Base-by-base conservation (phyloP, 495 filamentous ascomycete genomes). In the Neurospora tetrasperma region DNA sequence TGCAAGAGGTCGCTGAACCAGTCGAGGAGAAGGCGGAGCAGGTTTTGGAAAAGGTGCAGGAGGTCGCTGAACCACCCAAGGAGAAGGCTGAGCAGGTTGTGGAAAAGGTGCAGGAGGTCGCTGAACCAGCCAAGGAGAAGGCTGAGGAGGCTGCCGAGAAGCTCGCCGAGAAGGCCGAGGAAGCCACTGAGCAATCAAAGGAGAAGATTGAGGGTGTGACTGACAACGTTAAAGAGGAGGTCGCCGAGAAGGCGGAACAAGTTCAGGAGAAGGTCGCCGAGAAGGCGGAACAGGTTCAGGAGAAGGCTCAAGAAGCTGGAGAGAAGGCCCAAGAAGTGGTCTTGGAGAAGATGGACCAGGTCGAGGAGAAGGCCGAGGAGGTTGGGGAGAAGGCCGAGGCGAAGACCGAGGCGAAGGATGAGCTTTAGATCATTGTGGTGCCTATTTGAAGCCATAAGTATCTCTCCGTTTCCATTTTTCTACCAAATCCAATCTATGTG, bases 71-170 rank as follows among this genome's bases (percentile, higher is more conserved):
- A 27, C 54, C 23, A 66, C 12, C 69, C 48, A 75, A 31, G 27
- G 27, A 31, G 27, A 31, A 31, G 27, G 27, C 54, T 27, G 54
- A 62, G 23, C 23, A 66, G 54, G 54, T 66, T 38, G 14, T 27
- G 6, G 54, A 66, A 12, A 66, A 66, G 54, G 54, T 18, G 11
- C 23, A 66, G 3, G 54, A 66, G 54, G 54, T 27, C 12, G 23
- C 54, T 66, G 54, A 66, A 27, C 54, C 23, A 66, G 23, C 69
- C 48, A 75, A 75, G 69, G 43, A 40, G 39, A 75, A 75, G 70
- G 73, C 11, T 42, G 31, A 42, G 39, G 40, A 40, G 14, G 39
- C 20, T 16, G 54, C 23, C 23, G 54, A 66, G 11, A 35, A 66
- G 23, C 27, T 35, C 14, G 23, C 12, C 5, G 54, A 66, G 27